phyloP scores from a whole-genome alignment of 805 yeast species.

The Candida lessepsii region DNA sequence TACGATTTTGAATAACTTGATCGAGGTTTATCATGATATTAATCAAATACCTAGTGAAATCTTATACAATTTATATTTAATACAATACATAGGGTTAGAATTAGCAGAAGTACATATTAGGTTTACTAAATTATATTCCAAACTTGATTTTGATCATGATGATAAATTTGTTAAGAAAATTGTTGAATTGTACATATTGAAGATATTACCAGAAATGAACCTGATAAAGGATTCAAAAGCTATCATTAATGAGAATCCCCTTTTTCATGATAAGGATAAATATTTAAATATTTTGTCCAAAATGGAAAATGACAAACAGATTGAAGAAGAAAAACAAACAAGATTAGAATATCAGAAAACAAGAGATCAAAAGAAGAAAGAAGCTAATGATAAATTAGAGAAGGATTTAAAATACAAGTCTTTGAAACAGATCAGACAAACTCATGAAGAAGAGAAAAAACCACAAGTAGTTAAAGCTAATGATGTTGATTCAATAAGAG shows the following conservation, averaged over 20 bases:
- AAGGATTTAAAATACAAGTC: constrained; percentile 29
- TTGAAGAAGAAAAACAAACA: constrained; percentile 17
- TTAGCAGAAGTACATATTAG: constrained; percentile 11
- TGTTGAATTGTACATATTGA: constrained; percentile 33
- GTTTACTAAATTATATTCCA: constrained; percentile 12
- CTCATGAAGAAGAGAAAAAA: constrained; percentile 1
- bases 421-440: constrained; percentile 22
- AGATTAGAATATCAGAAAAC: constrained; percentile 21
- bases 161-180: constrained; percentile 19
- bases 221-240: constrained; percentile 26
- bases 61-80: constrained; percentile 30
- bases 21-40: constrained; percentile 19
- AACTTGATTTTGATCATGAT: constrained; percentile 11
- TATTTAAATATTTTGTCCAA: constrained; percentile 12
- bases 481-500: constrained; percentile 15
- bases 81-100: constrained; percentile 27
- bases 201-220: constrained; percentile 32
- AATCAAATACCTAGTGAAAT: constrained; percentile 31
- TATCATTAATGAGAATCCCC: constrained; percentile 24
- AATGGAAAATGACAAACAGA: constrained; percentile 11
- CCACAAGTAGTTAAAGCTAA: constrained; percentile 7
- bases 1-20: constrained; percentile 18
- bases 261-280: constrained; percentile 13
- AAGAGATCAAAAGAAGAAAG: constrained; percentile 21
- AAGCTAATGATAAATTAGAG: constrained; percentile 16